Evolutionary conservation across 208 protist genomes (phyloP), one percentile per base, ranked within the genome.

Genomic region (Acanthamoeba healyi): DNA sequence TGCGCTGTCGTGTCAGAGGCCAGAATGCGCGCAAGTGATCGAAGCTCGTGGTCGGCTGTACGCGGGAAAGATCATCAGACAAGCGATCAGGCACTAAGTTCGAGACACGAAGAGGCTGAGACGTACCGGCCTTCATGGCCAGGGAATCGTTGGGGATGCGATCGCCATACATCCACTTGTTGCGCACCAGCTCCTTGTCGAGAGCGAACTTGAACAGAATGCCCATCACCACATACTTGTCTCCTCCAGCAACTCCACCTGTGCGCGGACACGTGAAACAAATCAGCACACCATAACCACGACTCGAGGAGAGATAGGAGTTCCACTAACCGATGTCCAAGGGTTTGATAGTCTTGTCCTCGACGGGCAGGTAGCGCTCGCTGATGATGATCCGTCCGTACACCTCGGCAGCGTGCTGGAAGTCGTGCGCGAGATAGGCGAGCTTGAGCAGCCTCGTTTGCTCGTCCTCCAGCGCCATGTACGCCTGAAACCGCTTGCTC

Each of bases 311-410:
- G 34, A 34, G 58, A 24, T 9, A 17, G 79, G 5, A 87, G 42
- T 6, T 54, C 10, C 10, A 54, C 49, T 19, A 67, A 91, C 84
- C 84, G 9, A 91, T 91, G 42, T 91, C 65, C 24, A 93, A 26
- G 19, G 88, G 88, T 26, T 93, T 74, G n/a, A 93, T 82, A 46
- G 88, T 93, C 32, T 93, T 93, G 44, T 93, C 88, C 10, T 93
- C 67, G 29, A 82, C 58, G 10, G 88, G 88, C 14, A 93, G 88
- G 49, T 82, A 93, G 22, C 88, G 88, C 67, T 93, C 88, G 51
- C 88, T 93, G 67, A 93, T 93, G 67, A 93, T 93, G 40, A 93
- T 93, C 7, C 88, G 88, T 32, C 88, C 88, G 51, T 93, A 93
- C 7, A 93, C 88, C 58, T 93, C 88, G n/a, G 88, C 88, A 14